Conservation (phyloP, 225 moss, liverwort and hornwort genomes). For the Polytrichum formosum region DNA sequence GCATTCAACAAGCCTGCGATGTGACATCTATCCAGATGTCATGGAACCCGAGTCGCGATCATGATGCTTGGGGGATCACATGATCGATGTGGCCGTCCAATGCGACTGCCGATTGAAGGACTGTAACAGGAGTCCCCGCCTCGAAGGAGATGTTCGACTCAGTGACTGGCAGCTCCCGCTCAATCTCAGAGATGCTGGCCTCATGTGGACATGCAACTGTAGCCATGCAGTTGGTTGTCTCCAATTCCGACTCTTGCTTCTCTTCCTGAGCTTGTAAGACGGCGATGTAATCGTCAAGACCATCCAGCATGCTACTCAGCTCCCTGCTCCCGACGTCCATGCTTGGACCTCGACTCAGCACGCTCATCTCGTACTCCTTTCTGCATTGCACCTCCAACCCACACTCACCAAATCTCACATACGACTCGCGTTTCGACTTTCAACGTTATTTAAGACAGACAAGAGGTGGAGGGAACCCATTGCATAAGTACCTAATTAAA, state of each 20-base stretch:
- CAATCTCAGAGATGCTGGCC: no score
- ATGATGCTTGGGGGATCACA: no score
- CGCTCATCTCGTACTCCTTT: slow-evolving; percentile 27
- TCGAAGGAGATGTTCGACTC: no score
- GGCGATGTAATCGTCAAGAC: slow-evolving; percentile 39
- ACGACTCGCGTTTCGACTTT: no score
- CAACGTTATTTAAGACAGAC: not conserved
- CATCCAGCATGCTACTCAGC: slow-evolving; percentile 28
- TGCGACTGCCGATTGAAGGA: no score
- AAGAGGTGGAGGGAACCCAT: no score
- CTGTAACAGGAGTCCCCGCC: no score
- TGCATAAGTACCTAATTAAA: not conserved
- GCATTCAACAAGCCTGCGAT: no score
- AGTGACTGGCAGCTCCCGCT: no score
- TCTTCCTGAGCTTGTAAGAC: slow-evolving; percentile 9
- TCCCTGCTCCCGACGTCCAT: slow-evolving; percentile 12
- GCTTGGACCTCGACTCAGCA: slow-evolving; percentile 40
- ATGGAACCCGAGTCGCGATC: no score
- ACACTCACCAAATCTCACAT: not conserved
- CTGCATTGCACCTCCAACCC: slow-evolving; percentile 16
- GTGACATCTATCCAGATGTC: no score
- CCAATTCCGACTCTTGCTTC: not conserved
- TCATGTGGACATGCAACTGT: not conserved
- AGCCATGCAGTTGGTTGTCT: not conserved
- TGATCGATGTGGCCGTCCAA: no score